These are phyloP conservation scores for Aspergillus terreus DNA, from an alignment of 2,329 filamentous ascomycete species.

Conservation along the genomic window DNA sequence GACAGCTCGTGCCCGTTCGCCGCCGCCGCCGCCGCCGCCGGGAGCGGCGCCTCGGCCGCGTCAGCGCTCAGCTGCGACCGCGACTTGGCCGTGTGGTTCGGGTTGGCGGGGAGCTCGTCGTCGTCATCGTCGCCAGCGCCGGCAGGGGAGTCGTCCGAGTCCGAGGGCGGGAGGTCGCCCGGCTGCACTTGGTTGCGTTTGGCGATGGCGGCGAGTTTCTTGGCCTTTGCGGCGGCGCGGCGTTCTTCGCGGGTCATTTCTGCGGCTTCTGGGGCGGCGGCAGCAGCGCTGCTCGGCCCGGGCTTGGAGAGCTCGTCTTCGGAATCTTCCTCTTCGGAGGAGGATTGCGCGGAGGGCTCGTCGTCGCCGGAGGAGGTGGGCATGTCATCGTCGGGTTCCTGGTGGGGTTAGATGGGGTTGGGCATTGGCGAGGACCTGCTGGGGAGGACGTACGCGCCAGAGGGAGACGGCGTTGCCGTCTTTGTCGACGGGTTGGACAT, in stretches of 20 bases:
- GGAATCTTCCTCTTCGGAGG: slow-evolving; percentile 34
- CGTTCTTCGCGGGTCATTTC: slow-evolving; percentile 80
- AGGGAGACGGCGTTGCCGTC: slow-evolving; percentile 87
- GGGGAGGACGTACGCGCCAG: slow-evolving; percentile 63
- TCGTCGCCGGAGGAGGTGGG: slow-evolving; percentile 37
- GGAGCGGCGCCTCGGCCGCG: neutral
- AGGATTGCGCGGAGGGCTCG: slow-evolving; percentile 40
- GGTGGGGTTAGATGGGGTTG: neutral
- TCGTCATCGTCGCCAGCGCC: slow-evolving; percentile 36
- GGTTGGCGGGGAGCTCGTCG: slow-evolving; percentile 66
- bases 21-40: slow-evolving; percentile 41
- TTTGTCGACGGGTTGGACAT: slow-evolving; percentile 81
- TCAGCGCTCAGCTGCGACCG: slow-evolving; percentile 61
- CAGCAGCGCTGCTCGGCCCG: slow-evolving; percentile 33
- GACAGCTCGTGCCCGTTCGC: slow-evolving; percentile 51
- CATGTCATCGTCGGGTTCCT: slow-evolving; percentile 34
- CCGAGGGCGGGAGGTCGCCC: slow-evolving; percentile 78
- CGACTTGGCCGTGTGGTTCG: slow-evolving; percentile 72
- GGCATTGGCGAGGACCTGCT: neutral
- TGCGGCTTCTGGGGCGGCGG: slow-evolving; percentile 27
- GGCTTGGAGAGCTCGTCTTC: slow-evolving; percentile 50
- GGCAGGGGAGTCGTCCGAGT: slow-evolving; percentile 48
- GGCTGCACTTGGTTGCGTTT: slow-evolving; percentile 70
- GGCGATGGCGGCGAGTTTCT: slow-evolving; percentile 83
- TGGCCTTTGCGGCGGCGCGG: slow-evolving; percentile 79